A percentile compares a stretch with the other conserved stretches of the same genome.
Conservation (phyloP, 345 rosid species). For the Murraya koenigii region DNA sequence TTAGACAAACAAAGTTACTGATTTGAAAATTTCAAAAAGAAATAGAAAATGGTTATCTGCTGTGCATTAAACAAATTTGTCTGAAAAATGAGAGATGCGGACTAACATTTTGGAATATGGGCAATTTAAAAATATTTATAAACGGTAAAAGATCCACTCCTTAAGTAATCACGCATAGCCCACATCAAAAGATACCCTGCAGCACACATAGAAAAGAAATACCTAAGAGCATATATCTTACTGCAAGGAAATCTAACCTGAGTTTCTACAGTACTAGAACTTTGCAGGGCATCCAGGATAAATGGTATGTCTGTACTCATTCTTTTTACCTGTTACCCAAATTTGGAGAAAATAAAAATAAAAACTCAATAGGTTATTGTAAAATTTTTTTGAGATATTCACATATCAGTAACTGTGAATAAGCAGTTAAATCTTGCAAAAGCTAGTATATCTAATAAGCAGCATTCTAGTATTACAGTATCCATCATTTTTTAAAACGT, state of each 20-base stretch:
- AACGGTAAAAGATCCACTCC: not conserved
- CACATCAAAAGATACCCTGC: not conserved
- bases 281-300: slow-evolving; percentile 72
- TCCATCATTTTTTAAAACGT: slow-evolving; percentile 12
- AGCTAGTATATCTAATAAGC: not conserved
- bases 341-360: not conserved
- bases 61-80: not conserved
- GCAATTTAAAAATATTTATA: not conserved
- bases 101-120: not conserved
- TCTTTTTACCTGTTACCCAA: slow-evolving; percentile 59
- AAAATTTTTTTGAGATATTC: not conserved
- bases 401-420: not conserved
- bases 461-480: not conserved
- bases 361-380: not conserved
- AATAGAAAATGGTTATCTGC: not conserved
- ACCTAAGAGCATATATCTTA: not conserved
- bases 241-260: slow-evolving; percentile 52
- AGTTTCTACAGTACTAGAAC: slow-evolving; percentile 68
- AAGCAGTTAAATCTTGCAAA: not conserved
- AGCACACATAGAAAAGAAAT: not conserved
- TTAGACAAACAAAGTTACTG: not conserved
- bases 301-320: slow-evolving; percentile 73
- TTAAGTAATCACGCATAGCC: not conserved
- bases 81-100: not conserved
- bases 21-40: not conserved